A percentile compares a stretch with the other conserved stretches of the same genome.
Evolutionary conservation across 2,329 filamentous ascomycete genomes (phyloP).

Genomic region (Penicillium nordicum): DNA sequence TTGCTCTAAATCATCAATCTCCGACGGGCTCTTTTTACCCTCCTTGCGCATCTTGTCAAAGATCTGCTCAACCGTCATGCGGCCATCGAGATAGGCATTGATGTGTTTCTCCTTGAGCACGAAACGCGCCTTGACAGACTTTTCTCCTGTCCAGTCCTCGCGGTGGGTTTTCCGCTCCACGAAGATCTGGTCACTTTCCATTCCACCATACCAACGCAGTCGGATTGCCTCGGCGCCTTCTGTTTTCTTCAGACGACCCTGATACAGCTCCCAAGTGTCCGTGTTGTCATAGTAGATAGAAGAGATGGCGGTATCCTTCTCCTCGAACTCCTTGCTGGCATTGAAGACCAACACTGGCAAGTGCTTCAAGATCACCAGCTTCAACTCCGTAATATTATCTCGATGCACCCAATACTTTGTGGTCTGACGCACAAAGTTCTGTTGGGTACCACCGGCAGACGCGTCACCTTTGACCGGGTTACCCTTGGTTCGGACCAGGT

Average conservation of each 20-base stretch:
- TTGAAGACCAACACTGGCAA: conserved; percentile 97
- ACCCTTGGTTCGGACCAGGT: conserved; percentile 86
- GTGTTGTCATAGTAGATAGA: conserved; percentile 99
- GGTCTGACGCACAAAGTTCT: conserved; percentile 93
- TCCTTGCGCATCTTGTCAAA: conserved; percentile 97
- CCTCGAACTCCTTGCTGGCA: conserved; percentile 90
- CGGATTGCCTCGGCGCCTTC: conserved; percentile 96
- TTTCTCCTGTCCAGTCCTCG: conserved; percentile 98
- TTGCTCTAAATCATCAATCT: conserved; percentile 84
- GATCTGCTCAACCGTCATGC: conserved; percentile 78
- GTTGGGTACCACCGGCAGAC: conserved; percentile 83
- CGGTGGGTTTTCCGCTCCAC: conserved; percentile 97
- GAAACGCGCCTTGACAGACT: conserved; percentile 97
- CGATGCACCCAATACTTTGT: conserved; percentile 99
- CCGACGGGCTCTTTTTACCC: conserved; percentile 87
- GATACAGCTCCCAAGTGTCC: conserved; percentile 88
- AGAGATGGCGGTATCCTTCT: conserved; percentile 87
- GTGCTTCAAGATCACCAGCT: conserved; percentile 97
- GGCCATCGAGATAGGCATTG: conserved; percentile 81
- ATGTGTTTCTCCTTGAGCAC: conserved; percentile 95
- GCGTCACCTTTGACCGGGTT: conserved; percentile 91
- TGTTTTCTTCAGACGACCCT: conserved; percentile 92
- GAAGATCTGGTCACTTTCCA: conserved; percentile 93
- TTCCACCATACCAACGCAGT: conserved; percentile 94
- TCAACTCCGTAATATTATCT: conserved; percentile 96